These are phyloP conservation scores for Ramularia collo-cygni DNA, from an alignment of 2,329 filamentous ascomycete species.

Conservation along the genomic window DNA sequence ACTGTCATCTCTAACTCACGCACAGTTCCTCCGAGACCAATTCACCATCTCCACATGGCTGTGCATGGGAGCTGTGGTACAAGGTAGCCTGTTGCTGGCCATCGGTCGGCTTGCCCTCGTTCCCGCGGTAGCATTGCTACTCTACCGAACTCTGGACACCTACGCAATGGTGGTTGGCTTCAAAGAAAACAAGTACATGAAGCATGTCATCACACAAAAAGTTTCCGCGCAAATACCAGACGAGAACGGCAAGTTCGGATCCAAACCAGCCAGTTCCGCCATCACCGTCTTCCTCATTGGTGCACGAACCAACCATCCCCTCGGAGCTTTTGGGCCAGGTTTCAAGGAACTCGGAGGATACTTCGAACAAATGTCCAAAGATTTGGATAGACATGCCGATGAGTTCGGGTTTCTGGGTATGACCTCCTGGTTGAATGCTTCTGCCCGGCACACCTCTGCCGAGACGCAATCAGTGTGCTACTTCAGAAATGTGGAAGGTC, in stretches of 20 bases:
- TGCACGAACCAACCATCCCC: constrained; percentile 33
- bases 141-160: constrained; percentile 29
- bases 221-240: constrained; percentile 35
- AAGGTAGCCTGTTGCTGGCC: constrained; percentile 32
- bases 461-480: constrained; percentile 42
- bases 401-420: constrained; percentile 44
- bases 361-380: constrained; percentile 36
- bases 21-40: constrained; percentile 31
- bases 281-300: constrained; percentile 37
- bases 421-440: constrained; percentile 36
- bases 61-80: constrained; percentile 34
- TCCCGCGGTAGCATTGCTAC: constrained; percentile 30
- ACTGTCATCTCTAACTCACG: background rate
- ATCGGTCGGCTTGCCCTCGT: constrained; percentile 31
- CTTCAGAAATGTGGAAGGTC: constrained; percentile 44
- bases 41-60: constrained; percentile 38
- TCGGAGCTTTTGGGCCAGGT: constrained; percentile 44
- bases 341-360: constrained; percentile 33
- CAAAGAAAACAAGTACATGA: constrained; percentile 35
- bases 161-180: constrained; percentile 30
- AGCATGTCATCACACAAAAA: constrained; percentile 31
- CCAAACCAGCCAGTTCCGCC: constrained; percentile 25
- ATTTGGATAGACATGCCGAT: constrained; percentile 32
- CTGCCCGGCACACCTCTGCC: constrained; percentile 35
- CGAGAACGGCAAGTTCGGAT: constrained; percentile 26